Percentiles rank a stretch among this genome's conserved stretches.
Conservation (phyloP, 352 stramenopile genomes). For the Phytopythium chamaehyphon region DNA sequence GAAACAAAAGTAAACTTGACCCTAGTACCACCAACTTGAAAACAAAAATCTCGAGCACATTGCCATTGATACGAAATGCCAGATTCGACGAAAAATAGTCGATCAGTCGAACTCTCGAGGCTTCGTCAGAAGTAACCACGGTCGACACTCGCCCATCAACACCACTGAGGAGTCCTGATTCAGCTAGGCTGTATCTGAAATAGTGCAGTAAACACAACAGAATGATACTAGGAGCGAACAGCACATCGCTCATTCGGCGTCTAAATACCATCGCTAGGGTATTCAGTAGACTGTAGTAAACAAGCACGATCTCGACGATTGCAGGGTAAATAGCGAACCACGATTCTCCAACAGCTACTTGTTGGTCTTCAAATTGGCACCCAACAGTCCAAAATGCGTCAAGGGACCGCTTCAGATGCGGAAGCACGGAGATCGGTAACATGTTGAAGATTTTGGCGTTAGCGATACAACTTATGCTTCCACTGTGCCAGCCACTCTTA, state of each 20-base stretch:
- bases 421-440: slow-evolving; percentile 15
- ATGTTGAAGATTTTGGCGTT: slow-evolving; percentile 10
- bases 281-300: slow-evolving; percentile 22
- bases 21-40: slow-evolving; percentile 13
- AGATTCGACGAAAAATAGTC: slow-evolving; percentile 15
- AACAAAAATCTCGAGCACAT: slow-evolving; percentile 12
- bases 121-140: slow-evolving; percentile 5
- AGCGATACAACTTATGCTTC: slow-evolving; percentile 15
- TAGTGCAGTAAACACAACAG: slow-evolving; percentile 15
- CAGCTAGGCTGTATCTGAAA: slow-evolving; percentile 4
- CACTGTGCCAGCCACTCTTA: slow-evolving; percentile 3
- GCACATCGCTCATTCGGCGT: slow-evolving; percentile 14
- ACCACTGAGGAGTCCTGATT: slow-evolving; percentile 7
- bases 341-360: slow-evolving; percentile 12
- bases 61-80: slow-evolving; percentile 14
- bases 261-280: slow-evolving; percentile 8
- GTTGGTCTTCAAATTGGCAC: slow-evolving; percentile 17
- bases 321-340: slow-evolving; percentile 25
- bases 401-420: slow-evolving; percentile 13
- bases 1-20: slow-evolving; percentile 8
- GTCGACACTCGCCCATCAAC: slow-evolving; percentile 13
- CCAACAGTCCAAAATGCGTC: slow-evolving; percentile 19
- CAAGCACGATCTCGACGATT: slow-evolving; percentile 16
- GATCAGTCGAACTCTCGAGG: slow-evolving; percentile 3
- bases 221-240: slow-evolving; percentile 15